Evolutionary conservation across 768 basidiomycete species (phyloP).

Genomic region (Candolleomyces aberdarensis): DNA sequence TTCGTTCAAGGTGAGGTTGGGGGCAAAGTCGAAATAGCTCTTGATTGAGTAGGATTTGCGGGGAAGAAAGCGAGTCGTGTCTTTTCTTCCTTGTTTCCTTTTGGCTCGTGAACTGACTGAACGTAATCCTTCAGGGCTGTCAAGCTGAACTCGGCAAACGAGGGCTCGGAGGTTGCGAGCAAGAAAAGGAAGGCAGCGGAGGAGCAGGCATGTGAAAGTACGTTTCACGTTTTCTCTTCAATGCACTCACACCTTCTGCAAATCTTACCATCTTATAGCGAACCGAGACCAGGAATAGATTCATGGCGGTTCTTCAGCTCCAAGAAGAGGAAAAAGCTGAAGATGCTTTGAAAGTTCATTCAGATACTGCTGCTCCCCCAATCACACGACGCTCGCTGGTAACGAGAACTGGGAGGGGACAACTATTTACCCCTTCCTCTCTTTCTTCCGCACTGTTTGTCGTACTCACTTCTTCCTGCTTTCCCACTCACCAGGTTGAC

Average conservation of each 20-base stretch:
- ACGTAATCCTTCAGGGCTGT: conserved; percentile 52
- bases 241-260: too few species aligned
- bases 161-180: conserved; percentile 72
- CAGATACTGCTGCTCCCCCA: too few species aligned
- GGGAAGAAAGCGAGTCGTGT: conserved; percentile 64
- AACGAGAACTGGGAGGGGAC: not conserved
- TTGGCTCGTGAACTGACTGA: not conserved
- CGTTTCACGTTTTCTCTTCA: conserved; percentile 6
- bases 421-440: not conserved
- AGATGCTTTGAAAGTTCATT: conserved; percentile 30
- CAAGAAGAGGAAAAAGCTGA: conserved; percentile 85
- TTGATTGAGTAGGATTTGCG: conserved; percentile 89
- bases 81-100: not conserved
- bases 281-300: conserved; percentile 76
- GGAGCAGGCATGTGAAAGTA: conserved; percentile 89
- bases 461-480: not conserved
- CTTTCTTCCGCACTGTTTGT: conserved; percentile 4
- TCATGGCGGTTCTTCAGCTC: conserved; percentile 77
- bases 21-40: conserved; percentile 74
- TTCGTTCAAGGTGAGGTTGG: conserved; percentile 63
- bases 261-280: conserved; percentile 34
- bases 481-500: not conserved
- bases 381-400: not conserved
- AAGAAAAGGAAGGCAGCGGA: conserved; percentile 88
- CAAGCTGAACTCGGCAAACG: conserved; percentile 89